phyloP scores from a whole-genome alignment of 345 rosid species.

The Trapa bicornis region DNA sequence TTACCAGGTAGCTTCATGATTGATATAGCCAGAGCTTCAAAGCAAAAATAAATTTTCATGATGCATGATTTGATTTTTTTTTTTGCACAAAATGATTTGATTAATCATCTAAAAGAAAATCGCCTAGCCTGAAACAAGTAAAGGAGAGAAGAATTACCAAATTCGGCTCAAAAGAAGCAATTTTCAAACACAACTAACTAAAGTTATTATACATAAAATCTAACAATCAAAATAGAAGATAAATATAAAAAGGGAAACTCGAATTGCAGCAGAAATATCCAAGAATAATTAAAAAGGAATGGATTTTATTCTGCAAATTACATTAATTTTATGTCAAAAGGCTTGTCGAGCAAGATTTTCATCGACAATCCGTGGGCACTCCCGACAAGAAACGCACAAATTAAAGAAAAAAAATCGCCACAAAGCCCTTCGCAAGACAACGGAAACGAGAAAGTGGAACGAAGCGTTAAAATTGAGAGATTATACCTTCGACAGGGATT shows the following conservation, averaged over 20 bases:
- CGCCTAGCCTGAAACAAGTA: too few species aligned
- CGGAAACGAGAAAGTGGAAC: neutral
- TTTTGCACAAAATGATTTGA: too few species aligned
- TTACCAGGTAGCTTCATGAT: too few species aligned
- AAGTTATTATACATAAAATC: neutral
- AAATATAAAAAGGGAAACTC: neutral
- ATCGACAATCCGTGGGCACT: neutral
- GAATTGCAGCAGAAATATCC: neutral
- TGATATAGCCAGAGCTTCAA: too few species aligned
- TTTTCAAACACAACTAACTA: neutral
- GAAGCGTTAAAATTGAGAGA: neutral
- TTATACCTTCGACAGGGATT: constrained; percentile 38
- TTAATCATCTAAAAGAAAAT: too few species aligned
- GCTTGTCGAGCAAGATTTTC: neutral
- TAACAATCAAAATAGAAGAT: too few species aligned
- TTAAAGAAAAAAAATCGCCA: neutral
- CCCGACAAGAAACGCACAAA: neutral
- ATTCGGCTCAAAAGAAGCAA: neutral
- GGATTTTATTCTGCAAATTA: neutral
- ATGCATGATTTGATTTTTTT: too few species aligned
- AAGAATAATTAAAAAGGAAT: neutral
- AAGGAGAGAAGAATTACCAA: neutral
- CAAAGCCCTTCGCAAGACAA: neutral
- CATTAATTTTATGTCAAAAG: neutral
- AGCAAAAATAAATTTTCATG: too few species aligned